Base-by-base conservation (phyloP, 2,329 filamentous ascomycete species). In the Colletotrichum sp. region DNA sequence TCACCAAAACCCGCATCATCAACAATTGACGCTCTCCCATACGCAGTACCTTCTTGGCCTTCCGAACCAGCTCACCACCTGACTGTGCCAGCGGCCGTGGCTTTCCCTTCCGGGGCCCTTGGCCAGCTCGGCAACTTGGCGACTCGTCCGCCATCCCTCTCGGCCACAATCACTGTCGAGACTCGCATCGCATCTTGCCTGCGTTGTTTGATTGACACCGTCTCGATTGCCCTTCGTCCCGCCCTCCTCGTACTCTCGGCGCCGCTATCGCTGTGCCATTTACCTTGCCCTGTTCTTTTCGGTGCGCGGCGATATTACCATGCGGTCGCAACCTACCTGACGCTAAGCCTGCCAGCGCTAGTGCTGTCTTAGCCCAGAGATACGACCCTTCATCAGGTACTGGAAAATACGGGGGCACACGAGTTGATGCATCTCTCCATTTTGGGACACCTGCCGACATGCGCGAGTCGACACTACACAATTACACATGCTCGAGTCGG, bases 401-500 rank as follows among this genome's bases (percentile, higher is more conserved):
- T 59, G 57, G 48, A 28, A 48, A 75, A 52, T 48, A 60, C 39
- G 64, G 73, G 69, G 73, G 44, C 69, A 75, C 69, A 68, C 73
- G 70, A 60, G 69, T 34, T 10, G 44, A 73, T 67, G 73, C 70
- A 68, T 57, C 69, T 48, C 63, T 72, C 69, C 64, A 32, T 59
- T 73, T 75, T 73, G 15, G 70, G 73, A 48, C 22, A 28, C 39
- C 57, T 44, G 57, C 73, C 73, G 57, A 75, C 63, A 63, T 32
- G 39, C 39, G 28, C 57, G 62, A 67, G 48, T 66, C 36, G 24
- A 60, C 62, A 64, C 59, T 44, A 48, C 44, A 13, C 71, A 39
- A 59, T 72, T 44, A 65, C 64, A 72, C 73, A 68, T 64, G 63
- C 69, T 68, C 69, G 15, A 75, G 73, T 59, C 63, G 73, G 39